phyloP scores from a whole-genome alignment of 1,284 basidiomycete genomes.

The Vanrija sp. region DNA sequence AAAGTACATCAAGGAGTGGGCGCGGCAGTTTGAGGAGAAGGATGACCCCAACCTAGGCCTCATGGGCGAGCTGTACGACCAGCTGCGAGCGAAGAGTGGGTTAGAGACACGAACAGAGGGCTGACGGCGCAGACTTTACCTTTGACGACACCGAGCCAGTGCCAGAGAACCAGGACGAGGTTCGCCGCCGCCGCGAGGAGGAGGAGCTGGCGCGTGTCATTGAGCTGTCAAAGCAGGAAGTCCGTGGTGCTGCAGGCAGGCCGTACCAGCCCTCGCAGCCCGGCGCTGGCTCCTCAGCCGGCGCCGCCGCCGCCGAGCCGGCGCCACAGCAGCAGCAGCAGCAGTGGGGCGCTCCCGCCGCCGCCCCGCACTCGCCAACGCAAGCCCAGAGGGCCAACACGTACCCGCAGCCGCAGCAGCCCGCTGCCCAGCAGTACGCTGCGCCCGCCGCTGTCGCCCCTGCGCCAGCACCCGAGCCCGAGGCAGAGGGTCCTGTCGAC shows the following conservation, averaged over 20 bases:
- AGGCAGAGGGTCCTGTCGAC: slow-evolving; percentile 41
- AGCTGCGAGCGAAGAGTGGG: slow-evolving; percentile 75
- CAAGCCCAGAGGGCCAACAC: slow-evolving; percentile 10
- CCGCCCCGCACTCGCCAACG: slow-evolving; percentile 21
- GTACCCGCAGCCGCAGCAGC: slow-evolving; percentile 14
- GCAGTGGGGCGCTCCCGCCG: neutral
- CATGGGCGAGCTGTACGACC: slow-evolving; percentile 85
- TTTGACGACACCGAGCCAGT: slow-evolving; percentile 64
- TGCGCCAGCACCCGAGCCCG: slow-evolving; percentile 19
- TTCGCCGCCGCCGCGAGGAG: slow-evolving; percentile 70
- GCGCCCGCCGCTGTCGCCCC: slow-evolving; percentile 33
- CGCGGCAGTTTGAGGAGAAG: slow-evolving; percentile 67
- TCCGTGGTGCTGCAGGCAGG: slow-evolving; percentile 51
- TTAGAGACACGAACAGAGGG: slow-evolving; percentile 1
- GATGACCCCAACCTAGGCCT: slow-evolving; percentile 73
- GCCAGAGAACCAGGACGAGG: slow-evolving; percentile 58
- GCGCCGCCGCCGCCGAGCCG: slow-evolving; percentile 46
- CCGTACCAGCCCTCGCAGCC: slow-evolving; percentile 54
- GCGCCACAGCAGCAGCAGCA: slow-evolving; percentile 24
- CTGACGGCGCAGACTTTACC: slow-evolving; percentile 27
- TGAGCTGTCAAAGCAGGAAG: slow-evolving; percentile 79
- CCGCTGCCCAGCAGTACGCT: slow-evolving; percentile 23
- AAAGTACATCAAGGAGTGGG: slow-evolving; percentile 75
- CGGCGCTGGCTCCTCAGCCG: slow-evolving; percentile 11
- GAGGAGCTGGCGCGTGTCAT: slow-evolving; percentile 87